A percentile compares a stretch with the other conserved stretches of the same genome.
These are phyloP conservation scores for Torulaspora microellipsoides DNA, from an alignment of 805 yeast species.

Conservation along the genomic window DNA sequence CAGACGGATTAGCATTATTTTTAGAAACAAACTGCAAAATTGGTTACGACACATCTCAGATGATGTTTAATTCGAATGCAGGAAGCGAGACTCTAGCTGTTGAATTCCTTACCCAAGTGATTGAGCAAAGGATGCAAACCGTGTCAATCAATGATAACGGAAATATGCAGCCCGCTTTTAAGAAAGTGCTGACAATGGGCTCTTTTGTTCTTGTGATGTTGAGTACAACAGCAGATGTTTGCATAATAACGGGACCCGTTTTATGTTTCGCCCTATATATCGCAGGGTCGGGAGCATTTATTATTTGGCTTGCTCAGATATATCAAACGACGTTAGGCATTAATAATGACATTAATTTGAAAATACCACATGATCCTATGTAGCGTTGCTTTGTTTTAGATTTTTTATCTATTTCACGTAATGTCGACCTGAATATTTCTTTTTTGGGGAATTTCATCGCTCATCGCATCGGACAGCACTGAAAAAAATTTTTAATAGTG, in stretches of 20 bases:
- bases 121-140: background rate
- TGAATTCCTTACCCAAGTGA: background rate
- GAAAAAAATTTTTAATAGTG: conserved; percentile 15
- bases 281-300: conserved; percentile 12
- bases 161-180: conserved; percentile 6
- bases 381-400: background rate
- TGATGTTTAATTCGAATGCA: background rate
- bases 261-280: conserved; percentile 11
- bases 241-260: conserved; percentile 9
- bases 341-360: background rate
- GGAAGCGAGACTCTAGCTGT: background rate
- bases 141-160: background rate
- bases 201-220: conserved; percentile 12
- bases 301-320: conserved; percentile 11
- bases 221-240: conserved; percentile 13
- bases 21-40: background rate
- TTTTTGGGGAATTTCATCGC: conserved; percentile 1
- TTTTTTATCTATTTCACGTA: background rate
- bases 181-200: conserved; percentile 9
- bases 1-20: background rate
- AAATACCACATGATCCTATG: no score
- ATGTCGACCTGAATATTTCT: conserved; percentile 1
- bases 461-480: conserved; percentile 7
- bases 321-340: conserved; percentile 5
- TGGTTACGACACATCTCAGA: background rate